Evolutionary conservation across 2,329 filamentous ascomycete species (phyloP).

Genomic region (Raffaelea ambrosiae): DNA sequence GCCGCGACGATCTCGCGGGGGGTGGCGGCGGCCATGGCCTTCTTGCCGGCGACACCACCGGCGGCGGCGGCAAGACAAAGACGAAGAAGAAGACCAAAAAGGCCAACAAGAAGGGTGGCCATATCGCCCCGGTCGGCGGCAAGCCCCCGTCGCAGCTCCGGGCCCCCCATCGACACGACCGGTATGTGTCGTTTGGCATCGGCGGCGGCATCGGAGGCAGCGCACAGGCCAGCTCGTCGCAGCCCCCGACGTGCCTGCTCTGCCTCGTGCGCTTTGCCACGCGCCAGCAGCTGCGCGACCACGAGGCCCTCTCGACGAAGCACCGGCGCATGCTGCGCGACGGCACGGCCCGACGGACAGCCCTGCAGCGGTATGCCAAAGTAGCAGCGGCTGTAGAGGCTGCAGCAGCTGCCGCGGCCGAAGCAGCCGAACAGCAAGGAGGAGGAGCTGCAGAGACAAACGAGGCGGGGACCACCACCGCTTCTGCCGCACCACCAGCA

Average conservation of each 20-base stretch:
- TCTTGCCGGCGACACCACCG: conserved; percentile 16
- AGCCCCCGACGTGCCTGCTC: conserved; percentile 41
- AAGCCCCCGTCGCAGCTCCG: conserved; percentile 14
- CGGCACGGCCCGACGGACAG: conserved; percentile 3
- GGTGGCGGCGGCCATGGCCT: no score
- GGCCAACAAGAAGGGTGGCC: neutral
- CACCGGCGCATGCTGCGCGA: conserved; percentile 15
- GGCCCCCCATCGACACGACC: conserved; percentile 21
- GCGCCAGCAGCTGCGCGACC: conserved; percentile 22
- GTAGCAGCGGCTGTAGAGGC: neutral
- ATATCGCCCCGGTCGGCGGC: neutral
- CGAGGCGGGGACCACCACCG: conserved; percentile 18
- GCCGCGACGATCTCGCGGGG: conserved; percentile 2
- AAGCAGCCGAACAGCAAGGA: neutral
- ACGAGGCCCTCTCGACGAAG: conserved; percentile 16
- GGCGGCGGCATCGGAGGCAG: conserved; percentile 20
- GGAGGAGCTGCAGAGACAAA: neutral
- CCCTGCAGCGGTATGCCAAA: conserved; percentile 8
- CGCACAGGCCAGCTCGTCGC: no score
- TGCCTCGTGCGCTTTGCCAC: conserved; percentile 51
- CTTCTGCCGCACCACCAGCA: no score
- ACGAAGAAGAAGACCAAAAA: neutral
- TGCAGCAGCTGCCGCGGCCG: neutral
- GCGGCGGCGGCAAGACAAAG: neutral
- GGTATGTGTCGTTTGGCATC: conserved; percentile 50